These are phyloP conservation scores for Cordyceps fumosorosea DNA, from an alignment of 2,329 filamentous ascomycete genomes.

Conservation along the genomic window DNA sequence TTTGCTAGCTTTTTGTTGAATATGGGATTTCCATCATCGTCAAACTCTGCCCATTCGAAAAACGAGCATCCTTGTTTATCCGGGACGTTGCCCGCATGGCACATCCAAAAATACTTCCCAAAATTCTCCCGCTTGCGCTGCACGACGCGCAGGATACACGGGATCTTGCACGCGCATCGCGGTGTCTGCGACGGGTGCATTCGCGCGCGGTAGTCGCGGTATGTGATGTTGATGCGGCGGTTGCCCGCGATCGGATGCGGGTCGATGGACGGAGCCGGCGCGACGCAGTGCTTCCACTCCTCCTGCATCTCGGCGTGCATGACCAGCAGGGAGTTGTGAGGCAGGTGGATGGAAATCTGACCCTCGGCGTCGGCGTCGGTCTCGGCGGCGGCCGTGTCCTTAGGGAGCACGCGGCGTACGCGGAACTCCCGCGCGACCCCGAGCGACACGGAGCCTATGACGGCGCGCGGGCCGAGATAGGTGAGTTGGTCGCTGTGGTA, in stretches of 20 bases:
- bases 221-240: conserved; percentile 87
- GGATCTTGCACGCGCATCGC: conserved; percentile 66
- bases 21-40: conserved; percentile 73
- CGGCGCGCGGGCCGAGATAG: conserved; percentile 79
- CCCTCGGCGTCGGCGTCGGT: conserved; percentile 60
- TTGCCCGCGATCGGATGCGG: conserved; percentile 78
- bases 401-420: conserved; percentile 67
- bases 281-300: conserved; percentile 87
- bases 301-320: conserved; percentile 99
- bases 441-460: conserved; percentile 85
- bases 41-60: conserved; percentile 82
- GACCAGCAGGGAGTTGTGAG: conserved; percentile 85
- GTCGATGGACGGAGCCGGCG: conserved; percentile 67
- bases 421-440: conserved; percentile 93
- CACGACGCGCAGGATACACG: conserved; percentile 66
- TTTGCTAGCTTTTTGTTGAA: neutral
- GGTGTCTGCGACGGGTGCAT: conserved; percentile 76
- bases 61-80: conserved; percentile 65
- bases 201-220: conserved; percentile 72
- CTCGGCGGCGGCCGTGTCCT: conserved; percentile 36
- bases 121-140: conserved; percentile 70
- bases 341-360: conserved; percentile 87
- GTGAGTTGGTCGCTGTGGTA: conserved; percentile 92
- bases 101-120: conserved; percentile 92
- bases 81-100: conserved; percentile 66